Conservation (phyloP, 176 grass and related monocot genomes). For the Thalia dealbata region DNA sequence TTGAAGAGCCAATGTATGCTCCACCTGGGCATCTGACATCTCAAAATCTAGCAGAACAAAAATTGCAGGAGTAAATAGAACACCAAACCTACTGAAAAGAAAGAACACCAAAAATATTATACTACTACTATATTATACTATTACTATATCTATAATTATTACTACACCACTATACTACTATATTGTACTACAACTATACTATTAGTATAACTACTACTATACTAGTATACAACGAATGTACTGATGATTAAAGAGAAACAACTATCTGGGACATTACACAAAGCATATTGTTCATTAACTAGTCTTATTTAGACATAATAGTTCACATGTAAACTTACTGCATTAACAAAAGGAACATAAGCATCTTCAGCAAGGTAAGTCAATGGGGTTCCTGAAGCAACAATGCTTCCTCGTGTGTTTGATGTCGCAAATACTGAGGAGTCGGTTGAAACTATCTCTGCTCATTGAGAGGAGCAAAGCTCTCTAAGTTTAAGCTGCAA, state of each 20-base stretch:
- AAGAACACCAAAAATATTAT: too few relatives aligned
- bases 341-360: too few relatives aligned
- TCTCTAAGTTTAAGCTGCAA: conserved; percentile 92
- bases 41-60: conserved; percentile 48
- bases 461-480: conserved; percentile 82
- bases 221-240: conserved; percentile 49
- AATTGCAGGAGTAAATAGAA: background rate
- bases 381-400: conserved; percentile 91
- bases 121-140: too few relatives aligned
- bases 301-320: too few relatives aligned
- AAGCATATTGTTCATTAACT: background rate
- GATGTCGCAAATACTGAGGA: too few relatives aligned
- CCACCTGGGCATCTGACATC: conserved; percentile 48
- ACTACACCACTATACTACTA: too few relatives aligned
- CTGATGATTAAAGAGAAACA: conserved; percentile 45
- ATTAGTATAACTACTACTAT: too few relatives aligned
- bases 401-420: conserved; percentile 84
- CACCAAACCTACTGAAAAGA: background rate
- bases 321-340: too few relatives aligned
- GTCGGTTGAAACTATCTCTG: conserved; percentile 54
- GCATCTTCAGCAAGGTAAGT: conserved; percentile 85
- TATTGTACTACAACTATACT: too few relatives aligned
- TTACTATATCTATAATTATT: too few relatives aligned
- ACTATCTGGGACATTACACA: background rate
- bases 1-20: conserved; percentile 43